Percentiles rank a stretch among this genome's conserved stretches.
Conservation (phyloP, 2,329 filamentous ascomycete genomes). For the Cryoendolithus antarcticus region DNA sequence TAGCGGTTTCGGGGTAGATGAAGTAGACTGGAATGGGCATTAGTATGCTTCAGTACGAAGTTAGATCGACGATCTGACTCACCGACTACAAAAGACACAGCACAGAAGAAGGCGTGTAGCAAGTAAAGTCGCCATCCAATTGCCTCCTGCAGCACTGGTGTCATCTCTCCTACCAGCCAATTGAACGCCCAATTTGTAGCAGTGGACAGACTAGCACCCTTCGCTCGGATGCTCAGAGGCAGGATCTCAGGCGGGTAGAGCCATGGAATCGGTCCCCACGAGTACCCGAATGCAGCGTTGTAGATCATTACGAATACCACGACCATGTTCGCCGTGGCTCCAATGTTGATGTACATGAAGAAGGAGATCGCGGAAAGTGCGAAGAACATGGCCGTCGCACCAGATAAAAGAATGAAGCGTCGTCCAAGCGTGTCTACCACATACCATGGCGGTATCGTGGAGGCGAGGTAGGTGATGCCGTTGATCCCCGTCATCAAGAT, state of each 20-base stretch:
- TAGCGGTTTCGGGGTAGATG: slow-evolving; percentile 92
- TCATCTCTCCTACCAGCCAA: slow-evolving; percentile 92
- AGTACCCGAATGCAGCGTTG: slow-evolving; percentile 91
- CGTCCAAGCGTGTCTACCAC: slow-evolving; percentile 87
- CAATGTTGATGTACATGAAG: slow-evolving; percentile 80
- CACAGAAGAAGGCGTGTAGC: slow-evolving; percentile 93
- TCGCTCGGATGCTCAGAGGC: slow-evolving; percentile 88
- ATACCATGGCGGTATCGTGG: slow-evolving; percentile 94
- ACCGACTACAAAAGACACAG: slow-evolving; percentile 91
- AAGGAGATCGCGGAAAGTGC: slow-evolving; percentile 86
- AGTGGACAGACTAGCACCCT: slow-evolving; percentile 90
- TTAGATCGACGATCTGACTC: slow-evolving; percentile 31
- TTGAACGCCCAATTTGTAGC: slow-evolving; percentile 98
- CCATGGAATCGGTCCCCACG: slow-evolving; percentile 98
- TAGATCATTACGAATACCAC: slow-evolving; percentile 97
- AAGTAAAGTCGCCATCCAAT: slow-evolving; percentile 93
- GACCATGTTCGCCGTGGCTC: slow-evolving; percentile 66
- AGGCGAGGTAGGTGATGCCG: slow-evolving; percentile 77
- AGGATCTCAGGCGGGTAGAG: slow-evolving; percentile 98
- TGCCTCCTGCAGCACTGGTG: slow-evolving; percentile 78
- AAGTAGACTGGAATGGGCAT: slow-evolving; percentile 62
- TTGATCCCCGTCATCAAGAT: slow-evolving; percentile 98
- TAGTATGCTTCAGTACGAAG: slow-evolving; percentile 1
- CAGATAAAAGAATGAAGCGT: slow-evolving; percentile 76
- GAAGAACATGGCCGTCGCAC: slow-evolving; percentile 78